Evolutionary conservation across 257 asterid species (phyloP).

Genomic region (Buddleja alternifolia): DNA sequence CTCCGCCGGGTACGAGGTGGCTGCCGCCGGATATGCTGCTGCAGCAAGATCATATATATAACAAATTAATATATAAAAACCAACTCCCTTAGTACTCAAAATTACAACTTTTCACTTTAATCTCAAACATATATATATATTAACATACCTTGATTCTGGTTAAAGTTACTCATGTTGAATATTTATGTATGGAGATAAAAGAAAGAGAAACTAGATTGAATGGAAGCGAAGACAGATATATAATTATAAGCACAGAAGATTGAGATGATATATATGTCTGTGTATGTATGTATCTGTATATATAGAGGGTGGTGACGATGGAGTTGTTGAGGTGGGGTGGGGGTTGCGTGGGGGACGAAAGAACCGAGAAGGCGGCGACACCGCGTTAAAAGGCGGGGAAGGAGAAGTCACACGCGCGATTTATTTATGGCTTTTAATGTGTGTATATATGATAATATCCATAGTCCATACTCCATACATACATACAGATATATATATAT

Average conservation of each 20-base stretch:
- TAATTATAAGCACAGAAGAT: too few relatives aligned
- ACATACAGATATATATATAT: too few relatives aligned
- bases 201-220: background rate
- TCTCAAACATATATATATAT: too few relatives aligned
- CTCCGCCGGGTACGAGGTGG: conserved; percentile 41
- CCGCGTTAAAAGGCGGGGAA: conserved; percentile 42
- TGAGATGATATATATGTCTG: background rate
- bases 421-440: too few relatives aligned
- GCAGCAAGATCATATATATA: too few relatives aligned
- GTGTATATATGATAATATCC: too few relatives aligned
- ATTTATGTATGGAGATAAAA: conserved; percentile 1
- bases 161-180: conserved; percentile 38
- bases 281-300: conserved; percentile 4
- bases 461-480: too few relatives aligned
- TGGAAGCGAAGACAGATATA: background rate
- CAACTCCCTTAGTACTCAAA: too few relatives aligned
- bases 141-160: conserved; percentile 39
- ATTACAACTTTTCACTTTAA: too few relatives aligned
- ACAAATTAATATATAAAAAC: background rate
- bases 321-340: conserved; percentile 8
- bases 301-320: background rate
- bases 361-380: conserved; percentile 40
- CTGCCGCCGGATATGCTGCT: conserved; percentile 42
- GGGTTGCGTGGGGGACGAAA: conserved; percentile 28
- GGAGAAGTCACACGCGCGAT: too few relatives aligned